phyloP scores from a whole-genome alignment of 1,139 yeast species.

The Taiozyma onychis region DNA sequence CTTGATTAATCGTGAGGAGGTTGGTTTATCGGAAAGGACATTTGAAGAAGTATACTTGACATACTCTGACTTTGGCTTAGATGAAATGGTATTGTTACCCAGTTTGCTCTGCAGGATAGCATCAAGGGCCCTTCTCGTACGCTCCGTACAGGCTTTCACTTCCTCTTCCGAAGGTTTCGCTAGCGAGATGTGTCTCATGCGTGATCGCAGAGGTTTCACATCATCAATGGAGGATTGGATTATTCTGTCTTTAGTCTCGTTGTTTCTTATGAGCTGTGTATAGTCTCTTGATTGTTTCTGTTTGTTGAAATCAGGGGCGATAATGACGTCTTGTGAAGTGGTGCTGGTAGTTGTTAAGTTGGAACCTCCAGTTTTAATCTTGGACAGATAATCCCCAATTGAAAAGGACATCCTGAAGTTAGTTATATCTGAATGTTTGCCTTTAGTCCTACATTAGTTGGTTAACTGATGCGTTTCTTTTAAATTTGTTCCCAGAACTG shows the following conservation, averaged over 20 bases:
- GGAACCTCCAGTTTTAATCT: neutral
- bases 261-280: constrained; percentile 15
- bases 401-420: neutral
- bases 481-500: no score
- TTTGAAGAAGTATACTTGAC: constrained; percentile 45
- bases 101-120: constrained; percentile 36
- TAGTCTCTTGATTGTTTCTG: constrained; percentile 11
- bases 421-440: no score
- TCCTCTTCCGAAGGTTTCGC: constrained; percentile 38
- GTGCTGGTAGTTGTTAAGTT: neutral
- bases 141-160: constrained; percentile 33
- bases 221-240: constrained; percentile 29
- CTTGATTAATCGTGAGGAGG: constrained; percentile 37
- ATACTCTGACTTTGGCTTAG: constrained; percentile 32
- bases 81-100: constrained; percentile 16
- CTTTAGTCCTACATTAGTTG: no score
- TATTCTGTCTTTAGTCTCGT: constrained; percentile 12
- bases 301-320: constrained; percentile 8
- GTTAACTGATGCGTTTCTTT: no score
- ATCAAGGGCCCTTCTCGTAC: constrained; percentile 45
- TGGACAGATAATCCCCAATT: constrained; percentile 2
- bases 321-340: constrained; percentile 5
- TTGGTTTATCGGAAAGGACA: constrained; percentile 27
- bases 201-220: constrained; percentile 42
- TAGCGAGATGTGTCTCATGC: constrained; percentile 28